A percentile compares a stretch with the other conserved stretches of the same genome.
These are phyloP conservation scores for Microcyclospora tardicrescens DNA, from an alignment of 2,329 filamentous ascomycete species.

Conservation along the genomic window DNA sequence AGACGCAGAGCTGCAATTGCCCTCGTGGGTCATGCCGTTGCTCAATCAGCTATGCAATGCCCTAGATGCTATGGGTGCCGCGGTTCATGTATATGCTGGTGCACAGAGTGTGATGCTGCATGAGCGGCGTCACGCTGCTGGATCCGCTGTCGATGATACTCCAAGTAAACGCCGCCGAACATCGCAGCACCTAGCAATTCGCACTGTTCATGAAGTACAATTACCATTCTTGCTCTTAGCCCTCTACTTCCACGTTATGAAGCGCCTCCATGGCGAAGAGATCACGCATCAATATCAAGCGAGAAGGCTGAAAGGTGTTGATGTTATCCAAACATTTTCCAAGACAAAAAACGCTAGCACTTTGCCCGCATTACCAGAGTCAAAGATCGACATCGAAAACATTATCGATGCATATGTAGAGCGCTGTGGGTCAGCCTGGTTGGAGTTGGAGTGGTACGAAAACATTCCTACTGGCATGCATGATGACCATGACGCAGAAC, in stretches of 20 bases:
- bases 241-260: background rate
- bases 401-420: background rate
- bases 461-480: background rate
- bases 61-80: background rate
- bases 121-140: conserved; percentile 1
- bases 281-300: background rate
- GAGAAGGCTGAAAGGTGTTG: background rate
- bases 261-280: background rate
- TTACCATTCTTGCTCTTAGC: background rate
- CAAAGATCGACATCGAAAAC: background rate
- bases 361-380: background rate
- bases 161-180: background rate
- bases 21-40: background rate
- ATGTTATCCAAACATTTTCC: background rate
- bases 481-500: background rate
- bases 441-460: conserved; percentile 8
- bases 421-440: conserved; percentile 2
- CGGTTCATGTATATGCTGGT: background rate
- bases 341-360: background rate
- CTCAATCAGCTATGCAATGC: background rate
- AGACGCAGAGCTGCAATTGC: background rate
- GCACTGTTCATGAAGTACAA: background rate
- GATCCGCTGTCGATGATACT: background rate
- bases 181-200: background rate
- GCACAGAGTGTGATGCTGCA: background rate